Conservation (phyloP, 2,329 filamentous ascomycete genomes). For the Aureobasidium zeae region DNA sequence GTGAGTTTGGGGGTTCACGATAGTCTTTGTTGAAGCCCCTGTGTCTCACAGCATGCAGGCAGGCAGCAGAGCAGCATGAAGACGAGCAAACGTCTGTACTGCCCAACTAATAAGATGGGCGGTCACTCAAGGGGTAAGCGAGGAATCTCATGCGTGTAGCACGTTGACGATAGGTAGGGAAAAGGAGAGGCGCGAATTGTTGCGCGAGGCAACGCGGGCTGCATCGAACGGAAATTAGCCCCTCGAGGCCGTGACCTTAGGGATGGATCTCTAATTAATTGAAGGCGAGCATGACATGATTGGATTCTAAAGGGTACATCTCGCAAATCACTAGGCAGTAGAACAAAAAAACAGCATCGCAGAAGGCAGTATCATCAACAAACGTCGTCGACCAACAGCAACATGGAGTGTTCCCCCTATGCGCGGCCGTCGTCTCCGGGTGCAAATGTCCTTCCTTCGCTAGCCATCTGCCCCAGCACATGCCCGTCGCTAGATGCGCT, state of each 20-base stretch:
- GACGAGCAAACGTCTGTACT: background rate
- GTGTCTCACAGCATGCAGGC: too few relatives aligned
- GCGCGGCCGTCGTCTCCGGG: conserved; percentile 53
- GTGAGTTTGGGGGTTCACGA: too few relatives aligned
- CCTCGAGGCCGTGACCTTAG: conserved; percentile 9
- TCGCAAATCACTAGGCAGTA: too few relatives aligned
- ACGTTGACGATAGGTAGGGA: conserved; percentile 4
- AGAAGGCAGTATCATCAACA: conserved; percentile 7
- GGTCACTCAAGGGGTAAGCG: too few relatives aligned
- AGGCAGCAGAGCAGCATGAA: too few relatives aligned
- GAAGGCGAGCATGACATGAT: too few relatives aligned
- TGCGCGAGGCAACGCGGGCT: conserved; percentile 11
- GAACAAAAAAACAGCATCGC: conserved; percentile 9
- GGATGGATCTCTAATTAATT: too few relatives aligned
- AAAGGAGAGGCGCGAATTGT: conserved; percentile 12
- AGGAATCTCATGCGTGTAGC: too few relatives aligned
- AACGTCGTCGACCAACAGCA: too few relatives aligned
- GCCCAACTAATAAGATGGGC: too few relatives aligned
- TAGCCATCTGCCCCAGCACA: conserved; percentile 46
- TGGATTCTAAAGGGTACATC: too few relatives aligned
- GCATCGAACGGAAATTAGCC: conserved; percentile 13
- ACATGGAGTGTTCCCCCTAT: conserved; percentile 19
- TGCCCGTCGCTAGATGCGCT: conserved; percentile 53
- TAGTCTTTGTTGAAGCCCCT: too few relatives aligned
- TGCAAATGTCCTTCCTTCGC: conserved; percentile 53